Percentiles rank a stretch among this genome's conserved stretches.
These are phyloP conservation scores for Ascochyta pisi DNA, from an alignment of 2,329 filamentous ascomycete species.

Conservation along the genomic window DNA sequence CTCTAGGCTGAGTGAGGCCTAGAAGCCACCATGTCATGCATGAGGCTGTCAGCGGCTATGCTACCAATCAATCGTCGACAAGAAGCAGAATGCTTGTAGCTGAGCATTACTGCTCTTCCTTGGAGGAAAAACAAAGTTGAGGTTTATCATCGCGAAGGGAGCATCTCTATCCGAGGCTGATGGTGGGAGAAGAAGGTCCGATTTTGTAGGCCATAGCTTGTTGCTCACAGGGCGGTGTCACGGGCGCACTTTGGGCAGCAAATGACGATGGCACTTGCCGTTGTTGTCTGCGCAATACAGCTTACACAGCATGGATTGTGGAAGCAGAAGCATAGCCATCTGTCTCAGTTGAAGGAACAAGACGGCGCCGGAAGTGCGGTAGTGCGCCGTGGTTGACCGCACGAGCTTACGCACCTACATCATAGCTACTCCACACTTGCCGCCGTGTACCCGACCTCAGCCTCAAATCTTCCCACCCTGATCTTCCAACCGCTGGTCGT, in stretches of 20 bases:
- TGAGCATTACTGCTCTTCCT: background rate
- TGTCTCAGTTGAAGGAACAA: slow-evolving; percentile 3
- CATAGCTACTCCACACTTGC: slow-evolving; percentile 26
- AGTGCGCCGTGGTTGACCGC: slow-evolving; percentile 16
- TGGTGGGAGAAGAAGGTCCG: background rate
- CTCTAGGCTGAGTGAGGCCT: background rate
- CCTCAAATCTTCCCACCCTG: slow-evolving; percentile 16
- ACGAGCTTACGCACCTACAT: slow-evolving; percentile 21
- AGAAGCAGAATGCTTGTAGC: no score
- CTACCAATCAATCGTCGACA: background rate
- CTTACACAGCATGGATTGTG: background rate
- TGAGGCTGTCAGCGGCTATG: slow-evolving; percentile 1
- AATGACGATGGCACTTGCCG: background rate
- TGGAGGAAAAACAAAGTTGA: background rate
- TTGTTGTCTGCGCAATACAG: background rate
- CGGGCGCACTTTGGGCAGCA: background rate
- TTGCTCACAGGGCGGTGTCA: slow-evolving; percentile 1
- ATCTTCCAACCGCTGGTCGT: slow-evolving; percentile 3
- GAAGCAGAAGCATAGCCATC: background rate
- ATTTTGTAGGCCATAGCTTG: background rate
- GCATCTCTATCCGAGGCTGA: background rate
- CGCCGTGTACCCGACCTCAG: slow-evolving; percentile 28
- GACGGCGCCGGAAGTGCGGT: slow-evolving; percentile 16
- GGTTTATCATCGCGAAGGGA: background rate
- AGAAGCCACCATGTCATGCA: background rate